These are phyloP conservation scores for Fusarium foetens DNA, from an alignment of 2,329 filamentous ascomycete species.

Conservation along the genomic window DNA sequence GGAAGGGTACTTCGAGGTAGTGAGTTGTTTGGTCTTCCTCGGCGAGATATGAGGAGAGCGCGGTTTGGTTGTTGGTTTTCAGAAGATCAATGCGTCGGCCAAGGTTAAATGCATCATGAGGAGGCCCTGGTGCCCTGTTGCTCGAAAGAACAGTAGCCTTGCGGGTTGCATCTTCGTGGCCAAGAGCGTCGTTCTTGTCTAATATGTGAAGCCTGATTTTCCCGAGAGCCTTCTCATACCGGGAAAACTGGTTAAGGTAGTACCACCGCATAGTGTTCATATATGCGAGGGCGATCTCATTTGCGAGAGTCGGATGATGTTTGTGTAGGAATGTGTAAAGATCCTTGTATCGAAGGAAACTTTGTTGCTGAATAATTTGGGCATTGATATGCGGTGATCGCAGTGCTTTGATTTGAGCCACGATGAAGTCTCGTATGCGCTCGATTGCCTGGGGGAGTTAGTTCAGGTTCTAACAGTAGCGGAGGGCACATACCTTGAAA, in stretches of 20 bases:
- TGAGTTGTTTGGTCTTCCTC: conserved; percentile 89
- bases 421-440: conserved; percentile 92
- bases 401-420: conserved; percentile 92
- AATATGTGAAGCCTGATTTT: conserved; percentile 85
- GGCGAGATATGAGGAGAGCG: conserved; percentile 86
- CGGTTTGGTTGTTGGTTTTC: conserved; percentile 75
- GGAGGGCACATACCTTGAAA: conserved; percentile 68
- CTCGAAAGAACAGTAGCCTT: conserved; percentile 69
- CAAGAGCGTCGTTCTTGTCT: conserved; percentile 85
- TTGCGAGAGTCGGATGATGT: conserved; percentile 83
- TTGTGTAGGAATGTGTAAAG: conserved; percentile 85
- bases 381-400: conserved; percentile 96
- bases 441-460: conserved; percentile 74
- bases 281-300: conserved; percentile 92
- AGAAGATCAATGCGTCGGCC: conserved; percentile 87
- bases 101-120: conserved; percentile 89
- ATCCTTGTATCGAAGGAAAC: conserved; percentile 88
- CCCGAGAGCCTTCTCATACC: conserved; percentile 84
- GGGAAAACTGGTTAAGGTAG: conserved; percentile 88
- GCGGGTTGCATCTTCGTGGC: conserved; percentile 77
- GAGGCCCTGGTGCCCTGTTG: conserved; percentile 59
- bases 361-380: conserved; percentile 94
- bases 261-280: conserved; percentile 99
- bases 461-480: neutral
- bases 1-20: conserved; percentile 89